Evolutionary conservation across 1,284 basidiomycete species (phyloP).

Genomic region (Rhodotorula sp.): DNA sequence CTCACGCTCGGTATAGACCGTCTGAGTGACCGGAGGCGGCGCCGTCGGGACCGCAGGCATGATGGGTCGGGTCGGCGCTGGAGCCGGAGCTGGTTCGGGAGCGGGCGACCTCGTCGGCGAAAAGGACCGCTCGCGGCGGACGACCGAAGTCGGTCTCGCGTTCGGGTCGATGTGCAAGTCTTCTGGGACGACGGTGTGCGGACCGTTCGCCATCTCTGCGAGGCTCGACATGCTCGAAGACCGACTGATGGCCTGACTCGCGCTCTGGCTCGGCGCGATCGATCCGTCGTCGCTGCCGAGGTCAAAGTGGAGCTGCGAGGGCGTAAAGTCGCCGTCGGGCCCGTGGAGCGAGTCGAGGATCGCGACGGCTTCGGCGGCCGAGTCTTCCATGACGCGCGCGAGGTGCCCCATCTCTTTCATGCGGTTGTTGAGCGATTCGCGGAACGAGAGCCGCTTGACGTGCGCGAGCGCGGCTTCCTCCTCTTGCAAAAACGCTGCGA

Average conservation of each 20-base stretch:
- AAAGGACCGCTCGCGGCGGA: background rate
- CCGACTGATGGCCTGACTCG: slow-evolving; percentile 48
- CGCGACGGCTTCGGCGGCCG: slow-evolving; percentile 49
- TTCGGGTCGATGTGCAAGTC: slow-evolving; percentile 16
- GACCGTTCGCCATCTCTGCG: slow-evolving; percentile 14
- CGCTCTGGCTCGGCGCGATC: slow-evolving; percentile 51
- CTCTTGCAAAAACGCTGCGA: slow-evolving; percentile 42
- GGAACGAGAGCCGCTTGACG: slow-evolving; percentile 52
- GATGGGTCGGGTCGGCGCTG: slow-evolving; percentile 10
- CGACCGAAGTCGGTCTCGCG: slow-evolving; percentile 1
- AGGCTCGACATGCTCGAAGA: slow-evolving; percentile 37
- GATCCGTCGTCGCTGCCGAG: slow-evolving; percentile 43
- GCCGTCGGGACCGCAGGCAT: slow-evolving; percentile 36
- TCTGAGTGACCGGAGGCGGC: slow-evolving; percentile 23
- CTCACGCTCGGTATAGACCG: slow-evolving; percentile 24
- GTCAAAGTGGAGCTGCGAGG: slow-evolving; percentile 22
- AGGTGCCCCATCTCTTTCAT: slow-evolving; percentile 52
- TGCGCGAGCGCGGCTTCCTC: slow-evolving; percentile 50
- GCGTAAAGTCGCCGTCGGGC: slow-evolving; percentile 18
- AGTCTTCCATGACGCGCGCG: slow-evolving; percentile 50
- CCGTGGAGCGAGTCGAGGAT: slow-evolving; percentile 47
- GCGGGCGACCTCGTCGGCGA: background rate
- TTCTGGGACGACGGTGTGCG: slow-evolving; percentile 9
- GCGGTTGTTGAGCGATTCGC: slow-evolving; percentile 51
- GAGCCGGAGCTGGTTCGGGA: background rate